phyloP scores from a whole-genome alignment of 106 monocot genomes.

The Allium sativum region DNA sequence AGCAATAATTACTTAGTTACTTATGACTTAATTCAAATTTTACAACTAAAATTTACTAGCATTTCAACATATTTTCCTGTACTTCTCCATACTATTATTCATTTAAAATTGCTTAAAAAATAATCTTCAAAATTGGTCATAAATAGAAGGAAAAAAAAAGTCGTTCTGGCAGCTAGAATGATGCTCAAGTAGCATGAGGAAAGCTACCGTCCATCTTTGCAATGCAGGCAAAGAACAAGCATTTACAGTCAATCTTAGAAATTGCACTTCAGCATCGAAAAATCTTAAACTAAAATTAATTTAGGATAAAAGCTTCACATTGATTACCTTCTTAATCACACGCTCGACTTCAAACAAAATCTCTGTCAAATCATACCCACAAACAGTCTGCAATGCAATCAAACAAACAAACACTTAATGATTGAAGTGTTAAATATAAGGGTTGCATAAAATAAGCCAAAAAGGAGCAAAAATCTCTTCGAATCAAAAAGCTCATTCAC shows the following conservation, averaged over 20 bases:
- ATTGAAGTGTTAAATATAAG: neutral
- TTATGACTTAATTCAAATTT: too few species aligned
- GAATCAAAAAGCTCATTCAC: slow-evolving; percentile 25
- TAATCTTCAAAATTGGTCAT: too few species aligned
- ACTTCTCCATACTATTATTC: too few species aligned
- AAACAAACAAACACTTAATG: neutral
- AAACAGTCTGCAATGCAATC: slow-evolving; percentile 23
- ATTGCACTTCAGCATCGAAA: neutral
- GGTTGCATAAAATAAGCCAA: neutral
- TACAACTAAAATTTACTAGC: too few species aligned
- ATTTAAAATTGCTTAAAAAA: too few species aligned
- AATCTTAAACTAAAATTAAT: neutral
- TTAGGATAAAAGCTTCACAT: neutral
- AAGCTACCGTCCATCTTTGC: neutral
- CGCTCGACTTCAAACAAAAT: slow-evolving; percentile 81
- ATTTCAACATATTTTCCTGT: too few species aligned
- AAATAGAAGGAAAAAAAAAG: too few species aligned
- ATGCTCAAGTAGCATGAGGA: too few species aligned
- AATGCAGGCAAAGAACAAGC: neutral
- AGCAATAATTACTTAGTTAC: too few species aligned
- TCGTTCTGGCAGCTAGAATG: too few species aligned
- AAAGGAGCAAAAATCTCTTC: slow-evolving; percentile 30
- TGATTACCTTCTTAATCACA: slow-evolving; percentile 51
- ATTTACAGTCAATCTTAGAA: neutral
- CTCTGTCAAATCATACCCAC: slow-evolving; percentile 43